A percentile compares a stretch with the other conserved stretches of the same genome.
These are phyloP conservation scores for Saccharomycopsis capsularis DNA, from an alignment of 805 yeast species.

Conservation along the genomic window DNA sequence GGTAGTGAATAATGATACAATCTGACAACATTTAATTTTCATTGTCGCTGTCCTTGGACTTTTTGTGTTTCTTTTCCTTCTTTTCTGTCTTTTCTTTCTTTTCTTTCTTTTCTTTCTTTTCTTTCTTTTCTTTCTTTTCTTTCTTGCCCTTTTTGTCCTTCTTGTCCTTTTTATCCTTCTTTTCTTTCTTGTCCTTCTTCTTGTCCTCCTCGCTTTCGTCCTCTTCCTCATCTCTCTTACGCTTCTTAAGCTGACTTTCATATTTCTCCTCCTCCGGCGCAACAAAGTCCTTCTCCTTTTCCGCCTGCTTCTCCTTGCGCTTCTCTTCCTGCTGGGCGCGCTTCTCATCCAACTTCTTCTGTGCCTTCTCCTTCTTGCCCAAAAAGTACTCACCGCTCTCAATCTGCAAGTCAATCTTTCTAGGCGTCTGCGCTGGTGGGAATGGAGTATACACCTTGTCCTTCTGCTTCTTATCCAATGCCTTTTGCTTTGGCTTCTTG, in stretches of 20 bases:
- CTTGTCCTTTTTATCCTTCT: neutral
- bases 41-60: too few species aligned
- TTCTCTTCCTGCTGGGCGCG: conserved; percentile 69
- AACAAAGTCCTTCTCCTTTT: conserved; percentile 68
- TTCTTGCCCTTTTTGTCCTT: neutral
- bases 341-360: conserved; percentile 66
- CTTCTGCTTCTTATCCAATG: conserved; percentile 44
- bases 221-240: neutral
- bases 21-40: too few species aligned
- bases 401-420: conserved; percentile 94
- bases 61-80: neutral
- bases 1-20: too few species aligned
- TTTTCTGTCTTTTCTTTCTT: neutral
- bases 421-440: conserved; percentile 96
- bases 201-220: neutral
- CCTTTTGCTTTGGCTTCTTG: conserved; percentile 63
- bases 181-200: neutral
- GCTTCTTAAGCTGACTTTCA: neutral
- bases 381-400: conserved; percentile 98
- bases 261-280: conserved; percentile 70
- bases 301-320: conserved; percentile 56
- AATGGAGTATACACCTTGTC: conserved; percentile 87
- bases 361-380: conserved; percentile 75
- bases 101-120: neutral
- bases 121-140: neutral